Percentiles rank a stretch among this genome's conserved stretches.
Conservation (phyloP, 345 rosid species). For the Euphorbia peplus region DNA sequence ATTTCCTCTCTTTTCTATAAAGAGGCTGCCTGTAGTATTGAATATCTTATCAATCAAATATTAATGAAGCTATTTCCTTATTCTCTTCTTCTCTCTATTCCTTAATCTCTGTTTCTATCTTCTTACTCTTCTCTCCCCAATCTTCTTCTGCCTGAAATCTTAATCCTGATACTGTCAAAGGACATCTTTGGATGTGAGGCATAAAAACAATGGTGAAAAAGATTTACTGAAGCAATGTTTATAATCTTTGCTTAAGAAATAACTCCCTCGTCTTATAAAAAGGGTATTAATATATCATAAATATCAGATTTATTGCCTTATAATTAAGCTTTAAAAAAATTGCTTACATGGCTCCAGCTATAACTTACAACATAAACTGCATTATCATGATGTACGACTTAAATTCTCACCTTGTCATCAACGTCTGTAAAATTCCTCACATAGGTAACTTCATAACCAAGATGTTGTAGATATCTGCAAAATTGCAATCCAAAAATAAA, state of each 20-base stretch:
- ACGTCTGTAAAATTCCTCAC: slow-evolving; percentile 89
- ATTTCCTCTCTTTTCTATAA: no score
- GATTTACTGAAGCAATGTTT: background rate
- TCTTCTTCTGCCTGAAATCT: no score
- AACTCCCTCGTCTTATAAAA: background rate
- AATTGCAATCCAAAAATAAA: slow-evolving; percentile 15
- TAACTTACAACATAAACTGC: background rate
- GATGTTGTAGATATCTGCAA: slow-evolving; percentile 62
- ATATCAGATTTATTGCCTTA: background rate
- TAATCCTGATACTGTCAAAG: no score
- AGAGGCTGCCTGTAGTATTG: no score
- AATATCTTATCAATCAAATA: no score
- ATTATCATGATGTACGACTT: background rate
- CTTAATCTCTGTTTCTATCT: no score
- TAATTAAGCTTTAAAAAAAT: background rate
- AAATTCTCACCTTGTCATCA: slow-evolving; percentile 72
- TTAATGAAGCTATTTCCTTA: no score
- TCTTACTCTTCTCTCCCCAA: no score
- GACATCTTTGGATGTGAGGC: no score
- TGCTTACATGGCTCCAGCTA: background rate
- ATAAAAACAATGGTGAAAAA: no score
- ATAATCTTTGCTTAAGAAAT: background rate
- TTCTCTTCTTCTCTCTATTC: no score
- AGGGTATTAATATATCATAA: background rate
- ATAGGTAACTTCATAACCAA: slow-evolving; percentile 70